Base-by-base conservation (phyloP, 495 filamentous ascomycete genomes). In the Talaromyces ruber region DNA sequence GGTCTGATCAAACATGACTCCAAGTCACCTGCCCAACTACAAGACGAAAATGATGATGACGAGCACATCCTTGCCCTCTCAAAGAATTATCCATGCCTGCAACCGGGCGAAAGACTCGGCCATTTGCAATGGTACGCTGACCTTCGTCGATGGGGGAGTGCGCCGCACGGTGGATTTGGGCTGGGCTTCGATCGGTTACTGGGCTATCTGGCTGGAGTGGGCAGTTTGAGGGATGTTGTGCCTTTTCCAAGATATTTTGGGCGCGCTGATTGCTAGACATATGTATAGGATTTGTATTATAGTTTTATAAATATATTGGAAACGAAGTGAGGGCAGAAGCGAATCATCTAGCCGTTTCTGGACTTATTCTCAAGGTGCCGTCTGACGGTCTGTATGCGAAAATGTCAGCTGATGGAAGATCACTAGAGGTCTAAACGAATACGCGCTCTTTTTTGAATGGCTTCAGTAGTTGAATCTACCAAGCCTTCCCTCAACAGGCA, bases 121-220 rank as follows among this genome's bases (percentile, higher is more conserved):
- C 76, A 74, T 64, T 79, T 98, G 14, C 82, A 89, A 63, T 98
- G 94, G 94, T 98, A 98, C 71, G 75, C 91, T n/a, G 94, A 98
- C 68, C 81, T 98, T 53, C 87, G 94, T 54, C 88, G 89, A 61
- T 98, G 91, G 86, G 94, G 94, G 26, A 92, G 87, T 66, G 89
- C 92, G 32, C 92, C 93, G n/a, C 94, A 98, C 70, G 94, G 94
- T 28, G 94, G 94, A 2, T 98, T 97, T 75, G 94, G 94, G 2
- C 70, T 98, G 58, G 94, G 94, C 1, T 96, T 97, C 71, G 94
- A 98, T 77, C 83, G 94, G 47, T 81, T 98, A 59, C 71, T 98
- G 65, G 84, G 86, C 64, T 98, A 97, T 74, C 80, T 98, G 62
- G 81, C 89, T 14, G 93, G 92, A 4, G 84, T 93, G 18, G 81